Percentiles rank a stretch among this genome's conserved stretches.
Conservation (phyloP, 768 basidiomycete genomes). For the Sistotremastrum suecicum region DNA sequence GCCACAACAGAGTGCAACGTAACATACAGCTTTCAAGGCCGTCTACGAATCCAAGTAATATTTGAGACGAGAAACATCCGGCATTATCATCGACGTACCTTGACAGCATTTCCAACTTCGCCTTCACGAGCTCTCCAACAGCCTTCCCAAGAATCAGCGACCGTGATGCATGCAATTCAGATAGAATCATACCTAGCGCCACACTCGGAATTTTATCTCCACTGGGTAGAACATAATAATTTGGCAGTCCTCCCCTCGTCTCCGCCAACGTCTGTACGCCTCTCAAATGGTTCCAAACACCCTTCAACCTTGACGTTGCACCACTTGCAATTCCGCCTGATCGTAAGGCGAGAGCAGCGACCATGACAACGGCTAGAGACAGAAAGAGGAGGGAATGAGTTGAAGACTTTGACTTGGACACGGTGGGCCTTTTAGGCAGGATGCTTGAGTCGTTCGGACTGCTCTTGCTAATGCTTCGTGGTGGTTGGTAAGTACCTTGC, state of each 20-base stretch:
- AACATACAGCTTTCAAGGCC: slow-evolving; percentile 33
- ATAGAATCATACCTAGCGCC: slow-evolving; percentile 35
- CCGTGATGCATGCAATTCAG: not conserved
- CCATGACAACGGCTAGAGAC: too few species aligned
- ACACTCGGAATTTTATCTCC: slow-evolving; percentile 56
- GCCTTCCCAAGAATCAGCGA: slow-evolving; percentile 20
- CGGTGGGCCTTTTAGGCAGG: too few species aligned
- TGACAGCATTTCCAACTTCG: slow-evolving; percentile 57
- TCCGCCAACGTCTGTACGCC: too few species aligned
- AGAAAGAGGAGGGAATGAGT: too few species aligned
- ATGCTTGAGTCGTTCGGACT: too few species aligned
- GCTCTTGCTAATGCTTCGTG: too few species aligned
- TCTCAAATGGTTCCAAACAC: too few species aligned
- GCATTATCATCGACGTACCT: slow-evolving; percentile 19
- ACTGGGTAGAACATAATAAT: slow-evolving; percentile 45
- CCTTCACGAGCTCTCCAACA: slow-evolving; percentile 45
- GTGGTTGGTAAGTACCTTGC: too few species aligned
- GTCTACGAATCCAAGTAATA: slow-evolving; percentile 18
- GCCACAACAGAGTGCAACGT: not conserved
- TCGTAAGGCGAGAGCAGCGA: too few species aligned
- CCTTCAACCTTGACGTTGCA: too few species aligned
- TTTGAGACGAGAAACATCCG: not conserved
- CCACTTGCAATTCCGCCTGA: too few species aligned
- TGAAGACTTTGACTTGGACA: too few species aligned
- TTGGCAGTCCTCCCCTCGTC: slow-evolving; percentile 16